These are phyloP conservation scores for Claviceps quebecensis DNA, from an alignment of 2,329 filamentous ascomycete species.

Conservation along the genomic window DNA sequence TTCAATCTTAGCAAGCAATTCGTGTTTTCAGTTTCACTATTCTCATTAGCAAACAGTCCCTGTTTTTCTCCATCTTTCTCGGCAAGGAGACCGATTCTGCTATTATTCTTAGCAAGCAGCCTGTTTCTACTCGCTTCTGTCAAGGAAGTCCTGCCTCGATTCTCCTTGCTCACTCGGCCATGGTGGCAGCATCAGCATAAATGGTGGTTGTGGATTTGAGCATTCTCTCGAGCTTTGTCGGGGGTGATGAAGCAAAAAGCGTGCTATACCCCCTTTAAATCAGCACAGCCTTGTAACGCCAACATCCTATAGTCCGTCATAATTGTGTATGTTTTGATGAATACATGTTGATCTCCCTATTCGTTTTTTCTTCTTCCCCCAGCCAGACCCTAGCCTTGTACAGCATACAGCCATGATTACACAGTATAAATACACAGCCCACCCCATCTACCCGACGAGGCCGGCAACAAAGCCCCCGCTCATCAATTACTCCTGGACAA, in stretches of 20 bases:
- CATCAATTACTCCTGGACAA: constrained; percentile 8
- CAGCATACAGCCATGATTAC: background rate
- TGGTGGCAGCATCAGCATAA: background rate
- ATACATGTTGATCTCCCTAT: background rate
- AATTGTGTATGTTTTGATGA: no score
- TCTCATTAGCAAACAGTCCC: background rate
- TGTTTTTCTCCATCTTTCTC: no score
- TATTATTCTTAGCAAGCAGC: background rate
- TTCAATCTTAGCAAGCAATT: background rate
- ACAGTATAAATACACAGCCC: background rate
- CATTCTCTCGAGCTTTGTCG: background rate
- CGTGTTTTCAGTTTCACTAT: no score
- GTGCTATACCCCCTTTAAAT: background rate
- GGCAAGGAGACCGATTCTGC: background rate
- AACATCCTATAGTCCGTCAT: background rate
- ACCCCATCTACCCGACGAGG: background rate
- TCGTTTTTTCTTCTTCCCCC: background rate
- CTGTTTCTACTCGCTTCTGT: background rate
- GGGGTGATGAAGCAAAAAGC: background rate
- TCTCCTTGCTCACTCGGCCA: background rate
- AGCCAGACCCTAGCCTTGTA: background rate
- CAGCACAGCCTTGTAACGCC: background rate
- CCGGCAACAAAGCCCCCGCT: background rate
- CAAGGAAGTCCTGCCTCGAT: background rate
- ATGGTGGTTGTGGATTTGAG: background rate